Evolutionary conservation across 2,329 filamentous ascomycete species (phyloP), one percentile per base, ranked within the genome.

Genomic region (Bipolaris sorokiniana): DNA sequence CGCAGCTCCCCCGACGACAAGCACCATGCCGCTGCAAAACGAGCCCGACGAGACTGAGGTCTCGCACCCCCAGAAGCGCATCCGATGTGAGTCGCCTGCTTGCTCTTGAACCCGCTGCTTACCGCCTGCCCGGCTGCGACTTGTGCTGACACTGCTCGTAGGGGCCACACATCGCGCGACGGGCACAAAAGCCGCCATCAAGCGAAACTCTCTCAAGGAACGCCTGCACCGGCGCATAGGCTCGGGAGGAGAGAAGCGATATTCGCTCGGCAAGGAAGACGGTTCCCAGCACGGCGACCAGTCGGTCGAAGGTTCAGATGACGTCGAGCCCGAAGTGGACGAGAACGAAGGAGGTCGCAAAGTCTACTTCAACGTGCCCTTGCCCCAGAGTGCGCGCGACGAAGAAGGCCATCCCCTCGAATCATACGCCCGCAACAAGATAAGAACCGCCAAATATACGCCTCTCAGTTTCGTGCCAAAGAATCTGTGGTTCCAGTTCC

Each of bases 401-500:
- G 90, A 95, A 60, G 87, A 96, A 45, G 95, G 93, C 34, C 83
- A 86, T 57, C 90, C 92, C 2, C 76, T 81, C 51, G 82, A 85
- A 55, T 81, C 85, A 20, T 99, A 89, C 76, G 84, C 90, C 47
- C 85, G 94, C 65, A 99, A 99, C 82, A 99, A 99, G 83, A 97
- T 99, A 76, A 86, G 96, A 67, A 99, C 95, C 3, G 91, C 95
- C 58, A 99, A 98, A 79, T 99, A 99, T 77, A 99, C 95, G 7
- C 90, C 96, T 7, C 78, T 99, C 62, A 96, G 91, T 58, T 99
- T 99, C 78, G 78, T 99, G 26, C 95, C 95, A 13, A 98, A 98
- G 81, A 98, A 99, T 78, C 75, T 99, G 72, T 99, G 89, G 87
- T 91, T 96, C 64, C 96, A 99, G 78, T 98, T 99, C 74, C 94